These are phyloP conservation scores for Cercospora sp. DNA, from an alignment of 2,329 filamentous ascomycete species.

Conservation along the genomic window DNA sequence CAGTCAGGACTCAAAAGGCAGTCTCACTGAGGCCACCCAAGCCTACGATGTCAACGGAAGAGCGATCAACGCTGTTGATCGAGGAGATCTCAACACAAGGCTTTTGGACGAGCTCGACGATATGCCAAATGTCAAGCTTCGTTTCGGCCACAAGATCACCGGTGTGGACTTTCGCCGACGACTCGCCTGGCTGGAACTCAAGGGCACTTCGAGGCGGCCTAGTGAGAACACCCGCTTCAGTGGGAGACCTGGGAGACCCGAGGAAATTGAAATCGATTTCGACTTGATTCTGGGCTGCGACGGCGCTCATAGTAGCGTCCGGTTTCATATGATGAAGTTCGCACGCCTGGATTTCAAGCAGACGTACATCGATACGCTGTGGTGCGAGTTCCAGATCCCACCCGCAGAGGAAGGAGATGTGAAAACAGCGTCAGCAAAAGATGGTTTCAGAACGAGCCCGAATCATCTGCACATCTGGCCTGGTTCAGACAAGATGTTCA, in stretches of 20 bases:
- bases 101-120: constrained; percentile 80
- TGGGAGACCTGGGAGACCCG: constrained; percentile 27
- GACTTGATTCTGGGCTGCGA: constrained; percentile 94
- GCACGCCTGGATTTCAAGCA: constrained; percentile 87
- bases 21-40: constrained; percentile 75
- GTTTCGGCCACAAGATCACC: constrained; percentile 91
- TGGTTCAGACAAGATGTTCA: constrained; percentile 87
- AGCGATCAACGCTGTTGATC: constrained; percentile 81
- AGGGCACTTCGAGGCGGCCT: constrained; percentile 25
- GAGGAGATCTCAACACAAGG: constrained; percentile 76
- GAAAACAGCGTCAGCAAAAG: constrained; percentile 37
- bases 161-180: constrained; percentile 79
- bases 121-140: constrained; percentile 84
- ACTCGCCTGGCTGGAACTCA: constrained; percentile 81
- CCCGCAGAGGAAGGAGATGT: constrained; percentile 46
- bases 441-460: constrained; percentile 76
- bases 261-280: constrained; percentile 79
- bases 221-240: constrained; percentile 27
- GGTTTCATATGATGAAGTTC: constrained; percentile 96
- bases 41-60: constrained; percentile 86
- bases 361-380: constrained; percentile 92
- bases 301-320: constrained; percentile 86
- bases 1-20: constrained; percentile 62
- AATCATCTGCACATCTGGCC: constrained; percentile 99
- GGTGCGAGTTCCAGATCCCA: constrained; percentile 88